These are phyloP conservation scores for Picochlorum sp. DNA, from an alignment of 139 green algal genomes.

Conservation along the genomic window DNA sequence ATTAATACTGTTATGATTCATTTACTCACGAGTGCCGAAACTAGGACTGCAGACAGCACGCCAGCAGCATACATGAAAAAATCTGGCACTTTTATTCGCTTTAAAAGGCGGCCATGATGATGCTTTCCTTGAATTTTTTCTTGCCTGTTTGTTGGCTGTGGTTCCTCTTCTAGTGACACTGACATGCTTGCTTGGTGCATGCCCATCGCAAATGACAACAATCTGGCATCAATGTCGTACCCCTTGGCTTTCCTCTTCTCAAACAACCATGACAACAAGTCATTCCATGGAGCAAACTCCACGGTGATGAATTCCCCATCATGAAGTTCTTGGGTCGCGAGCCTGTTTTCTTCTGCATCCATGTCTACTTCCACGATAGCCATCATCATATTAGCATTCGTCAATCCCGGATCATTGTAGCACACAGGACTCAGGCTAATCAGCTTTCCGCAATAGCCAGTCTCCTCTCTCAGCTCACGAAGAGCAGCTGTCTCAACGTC, in stretches of 20 bases:
- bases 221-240: conserved; percentile 37
- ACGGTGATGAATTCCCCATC: conserved; percentile 45
- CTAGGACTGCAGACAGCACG: no score
- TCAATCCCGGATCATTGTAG: conserved; percentile 43
- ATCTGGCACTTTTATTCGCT: no score
- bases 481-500: conserved; percentile 32
- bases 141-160: background rate
- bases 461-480: conserved; percentile 58
- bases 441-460: conserved; percentile 38
- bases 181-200: conserved; percentile 7
- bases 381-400: conserved; percentile 39
- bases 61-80: no score
- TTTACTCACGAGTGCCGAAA: background rate
- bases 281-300: conserved; percentile 26
- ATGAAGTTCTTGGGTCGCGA: conserved; percentile 33
- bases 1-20: background rate
- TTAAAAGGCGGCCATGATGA: no score
- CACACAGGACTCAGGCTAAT: conserved; percentile 15
- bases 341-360: conserved; percentile 34
- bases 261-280: conserved; percentile 20
- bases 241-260: conserved; percentile 17
- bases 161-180: background rate
- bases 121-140: no score
- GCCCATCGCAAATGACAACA: conserved; percentile 35
- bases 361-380: conserved; percentile 38